A percentile compares a stretch with the other conserved stretches of the same genome.
These are phyloP conservation scores for Aspergillus fumigatus DNA, from an alignment of 2,329 filamentous ascomycete species.

Conservation along the genomic window DNA sequence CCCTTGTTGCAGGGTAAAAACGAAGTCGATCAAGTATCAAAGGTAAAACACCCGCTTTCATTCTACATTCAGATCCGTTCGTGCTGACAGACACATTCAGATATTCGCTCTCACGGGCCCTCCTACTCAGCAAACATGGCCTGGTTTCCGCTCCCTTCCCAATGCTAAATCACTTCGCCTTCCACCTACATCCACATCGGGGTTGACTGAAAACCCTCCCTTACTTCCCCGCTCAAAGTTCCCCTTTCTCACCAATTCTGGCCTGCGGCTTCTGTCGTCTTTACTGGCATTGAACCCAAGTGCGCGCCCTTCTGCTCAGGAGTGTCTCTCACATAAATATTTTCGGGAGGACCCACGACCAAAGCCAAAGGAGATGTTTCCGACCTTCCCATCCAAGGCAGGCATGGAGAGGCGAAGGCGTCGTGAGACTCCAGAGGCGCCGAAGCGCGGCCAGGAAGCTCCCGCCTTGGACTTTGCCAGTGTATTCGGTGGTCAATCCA, in stretches of 20 bases:
- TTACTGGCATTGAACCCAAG: slow-evolving; percentile 73
- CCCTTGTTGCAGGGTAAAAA: slow-evolving; percentile 84
- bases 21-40: slow-evolving; percentile 83
- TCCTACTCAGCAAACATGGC: slow-evolving; percentile 79
- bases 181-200: slow-evolving; percentile 42
- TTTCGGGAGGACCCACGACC: slow-evolving; percentile 86
- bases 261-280: slow-evolving; percentile 62
- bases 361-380: slow-evolving; percentile 88
- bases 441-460: slow-evolving; percentile 67
- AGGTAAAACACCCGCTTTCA: slow-evolving; percentile 37
- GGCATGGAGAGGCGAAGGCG: slow-evolving; percentile 77
- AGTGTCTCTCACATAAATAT: slow-evolving; percentile 75
- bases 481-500: slow-evolving; percentile 64
- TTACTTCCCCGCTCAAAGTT: slow-evolving; percentile 69
- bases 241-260: slow-evolving; percentile 72
- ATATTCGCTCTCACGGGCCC: slow-evolving; percentile 89
- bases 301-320: slow-evolving; percentile 63
- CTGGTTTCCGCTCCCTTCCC: slow-evolving; percentile 77
- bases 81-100: slow-evolving; percentile 21
- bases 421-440: slow-evolving; percentile 75
- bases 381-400: slow-evolving; percentile 93
- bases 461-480: slow-evolving; percentile 63
- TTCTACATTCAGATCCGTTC: background rate
- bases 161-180: slow-evolving; percentile 78
- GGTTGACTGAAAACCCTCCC: slow-evolving; percentile 34